Evolutionary conservation across 2,329 filamentous ascomycete genomes (phyloP), one percentile per base, ranked within the genome.

Genomic region (Fusarium agapanthi): DNA sequence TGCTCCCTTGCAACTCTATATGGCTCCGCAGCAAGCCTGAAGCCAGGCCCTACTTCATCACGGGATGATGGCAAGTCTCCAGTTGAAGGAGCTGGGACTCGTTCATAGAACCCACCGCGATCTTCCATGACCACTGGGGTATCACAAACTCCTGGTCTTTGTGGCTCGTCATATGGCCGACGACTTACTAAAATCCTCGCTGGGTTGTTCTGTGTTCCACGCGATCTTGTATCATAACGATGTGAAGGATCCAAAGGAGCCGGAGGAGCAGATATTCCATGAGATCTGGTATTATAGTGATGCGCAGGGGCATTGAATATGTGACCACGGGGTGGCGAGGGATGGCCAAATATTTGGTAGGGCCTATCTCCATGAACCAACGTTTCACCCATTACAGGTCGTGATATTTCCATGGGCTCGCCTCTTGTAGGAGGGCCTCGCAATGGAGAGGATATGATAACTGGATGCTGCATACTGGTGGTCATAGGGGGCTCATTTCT

Each of bases 51-150:
- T 38, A 65, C 71, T 20, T 65, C 47, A 54, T 66, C 62, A 53
- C 55, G 69, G 26, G 65, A 18, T 18, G 28, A 51, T 37, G 63
- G 59, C n/a, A 69, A 53, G 32, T 67, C 58, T 56, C 59, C 69
- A 51, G 55, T 41, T 53, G 57, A 61, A 58, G 56, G 72, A 41
- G 60, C 65, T 63, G 73, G 67, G 40, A 83, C 75, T 62, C 79
- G 80, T 68, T 81, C 82, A 67, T 76, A 81, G 59, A 83, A 82
- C 22, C 81, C 80, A 61, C 81, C 81, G 35, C 81, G 78, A 72
- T 83, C 81, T 68, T 83, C 81, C 82, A 84, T 84, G 70, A 83
- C 59, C 51, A 83, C 77, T 24, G 79, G 79, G 28, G 79, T 80
- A n/a, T 75, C 74, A 43, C 77, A 76, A 30, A 74, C 76, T 57